phyloP scores from a whole-genome alignment of 1,284 basidiomycete species.

The Apiotrichum mycotoxinovorans region DNA sequence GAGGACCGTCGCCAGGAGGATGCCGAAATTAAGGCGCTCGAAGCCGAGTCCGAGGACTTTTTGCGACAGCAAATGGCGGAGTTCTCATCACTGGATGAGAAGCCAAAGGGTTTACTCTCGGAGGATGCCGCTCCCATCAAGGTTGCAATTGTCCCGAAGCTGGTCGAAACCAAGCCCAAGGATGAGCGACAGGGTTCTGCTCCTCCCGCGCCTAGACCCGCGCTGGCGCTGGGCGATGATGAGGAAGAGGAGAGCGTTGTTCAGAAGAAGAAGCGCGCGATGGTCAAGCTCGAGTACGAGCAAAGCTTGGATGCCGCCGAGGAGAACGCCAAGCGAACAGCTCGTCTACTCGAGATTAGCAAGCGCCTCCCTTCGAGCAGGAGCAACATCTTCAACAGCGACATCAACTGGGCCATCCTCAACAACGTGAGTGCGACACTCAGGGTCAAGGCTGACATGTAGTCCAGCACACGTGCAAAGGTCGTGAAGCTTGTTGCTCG shows the following conservation, averaged over 20 bases:
- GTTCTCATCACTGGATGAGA: slow-evolving; percentile 77
- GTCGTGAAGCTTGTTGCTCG: slow-evolving; percentile 72
- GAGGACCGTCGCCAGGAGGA: slow-evolving; percentile 75
- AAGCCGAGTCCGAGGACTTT: slow-evolving; percentile 81
- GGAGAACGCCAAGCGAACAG: slow-evolving; percentile 62
- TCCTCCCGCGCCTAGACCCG: slow-evolving; percentile 38
- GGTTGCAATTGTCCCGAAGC: slow-evolving; percentile 60
- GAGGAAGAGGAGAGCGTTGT: slow-evolving; percentile 70
- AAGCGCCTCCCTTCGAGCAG: slow-evolving; percentile 65
- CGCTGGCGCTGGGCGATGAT: slow-evolving; percentile 63
- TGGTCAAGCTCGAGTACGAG: slow-evolving; percentile 79
- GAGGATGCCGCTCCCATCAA: slow-evolving; percentile 84
- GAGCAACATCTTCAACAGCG: slow-evolving; percentile 69
- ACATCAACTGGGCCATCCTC: slow-evolving; percentile 80
- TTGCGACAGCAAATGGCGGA: slow-evolving; percentile 84
- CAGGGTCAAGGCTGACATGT: not conserved
- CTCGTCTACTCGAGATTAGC: slow-evolving; percentile 70
- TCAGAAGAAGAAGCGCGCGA: slow-evolving; percentile 70
- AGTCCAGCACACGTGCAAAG: slow-evolving; percentile 64
- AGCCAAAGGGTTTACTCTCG: slow-evolving; percentile 79
- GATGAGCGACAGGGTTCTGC: slow-evolving; percentile 46
- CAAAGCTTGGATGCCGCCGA: slow-evolving; percentile 24
- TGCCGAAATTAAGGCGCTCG: slow-evolving; percentile 74
- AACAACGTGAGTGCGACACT: slow-evolving; percentile 62
- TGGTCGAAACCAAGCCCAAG: slow-evolving; percentile 15